Conservation (phyloP, 2,329 filamentous ascomycete species). For the Botrytis hyacinthi region DNA sequence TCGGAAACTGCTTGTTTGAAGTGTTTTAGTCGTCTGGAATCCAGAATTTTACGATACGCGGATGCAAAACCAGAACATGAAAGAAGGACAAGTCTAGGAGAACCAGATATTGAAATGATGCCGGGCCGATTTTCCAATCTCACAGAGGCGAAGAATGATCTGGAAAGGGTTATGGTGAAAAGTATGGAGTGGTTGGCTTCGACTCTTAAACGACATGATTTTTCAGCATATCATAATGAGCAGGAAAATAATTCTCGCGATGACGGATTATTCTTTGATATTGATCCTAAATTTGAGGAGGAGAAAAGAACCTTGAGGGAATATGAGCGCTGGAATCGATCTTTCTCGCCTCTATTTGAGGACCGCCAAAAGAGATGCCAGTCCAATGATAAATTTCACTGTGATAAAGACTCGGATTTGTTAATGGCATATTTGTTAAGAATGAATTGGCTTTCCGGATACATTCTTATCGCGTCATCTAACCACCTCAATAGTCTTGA, state of each 20-base stretch:
- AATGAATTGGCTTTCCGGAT: conserved; percentile 17
- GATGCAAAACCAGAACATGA: background rate
- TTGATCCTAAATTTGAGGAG: conserved; percentile 30
- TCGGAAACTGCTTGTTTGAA: conserved; percentile 1
- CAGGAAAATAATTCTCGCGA: conserved; percentile 7
- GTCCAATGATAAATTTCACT: conserved; percentile 23
- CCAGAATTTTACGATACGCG: background rate
- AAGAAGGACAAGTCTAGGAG: conserved; percentile 16
- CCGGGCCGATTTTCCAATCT: conserved; percentile 25
- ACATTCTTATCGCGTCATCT: conserved; percentile 12
- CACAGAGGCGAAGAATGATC: conserved; percentile 22
- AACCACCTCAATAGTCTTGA: conserved; percentile 4
- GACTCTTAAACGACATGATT: conserved; percentile 30
- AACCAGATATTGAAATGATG: conserved; percentile 30
- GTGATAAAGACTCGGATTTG: conserved; percentile 2
- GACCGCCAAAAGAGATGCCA: background rate
- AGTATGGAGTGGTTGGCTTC: conserved; percentile 33
- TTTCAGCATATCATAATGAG: conserved; percentile 19
- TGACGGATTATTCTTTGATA: conserved; percentile 28
- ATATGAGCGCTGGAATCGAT: conserved; percentile 32
- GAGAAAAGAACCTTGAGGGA: conserved; percentile 27
- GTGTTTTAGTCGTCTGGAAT: background rate
- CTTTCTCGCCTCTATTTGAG: conserved; percentile 27
- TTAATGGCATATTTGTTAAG: conserved; percentile 9
- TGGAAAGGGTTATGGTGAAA: conserved; percentile 30